A percentile compares a stretch with the other conserved stretches of the same genome.
Conservation (phyloP, 148 eudicot species). For the Chenopodium suecicum region DNA sequence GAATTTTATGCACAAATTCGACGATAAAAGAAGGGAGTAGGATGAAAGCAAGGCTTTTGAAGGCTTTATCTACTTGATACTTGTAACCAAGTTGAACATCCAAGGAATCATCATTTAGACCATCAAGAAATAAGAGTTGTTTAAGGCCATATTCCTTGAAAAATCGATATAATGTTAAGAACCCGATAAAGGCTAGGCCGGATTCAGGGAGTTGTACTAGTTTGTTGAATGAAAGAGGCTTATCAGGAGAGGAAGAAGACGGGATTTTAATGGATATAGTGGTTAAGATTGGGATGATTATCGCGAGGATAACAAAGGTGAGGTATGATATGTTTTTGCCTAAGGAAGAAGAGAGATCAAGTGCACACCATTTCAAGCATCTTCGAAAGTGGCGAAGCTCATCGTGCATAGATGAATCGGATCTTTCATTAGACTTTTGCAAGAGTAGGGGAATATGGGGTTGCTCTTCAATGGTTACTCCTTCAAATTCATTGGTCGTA, state of each 20-base stretch:
- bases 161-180: slow-evolving; percentile 19
- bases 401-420: slow-evolving; percentile 13
- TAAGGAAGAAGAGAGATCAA: slow-evolving; percentile 21
- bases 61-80: slow-evolving; percentile 21
- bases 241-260: slow-evolving; percentile 5
- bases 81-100: slow-evolving; percentile 26
- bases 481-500: slow-evolving; percentile 8
- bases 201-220: slow-evolving; percentile 24
- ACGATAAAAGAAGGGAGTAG: slow-evolving; percentile 20
- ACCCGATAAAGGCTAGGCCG: slow-evolving; percentile 17
- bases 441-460: slow-evolving; percentile 21
- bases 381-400: slow-evolving; percentile 20
- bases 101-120: slow-evolving; percentile 23
- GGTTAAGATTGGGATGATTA: background rate
- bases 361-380: slow-evolving; percentile 27
- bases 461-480: slow-evolving; percentile 11
- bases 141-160: slow-evolving; percentile 28
- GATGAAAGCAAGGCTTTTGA: slow-evolving; percentile 17
- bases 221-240: slow-evolving; percentile 24
- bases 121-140: slow-evolving; percentile 30
- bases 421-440: slow-evolving; percentile 13
- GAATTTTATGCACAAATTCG: slow-evolving; percentile 17
- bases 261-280: slow-evolving; percentile 14
- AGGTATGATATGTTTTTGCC: slow-evolving; percentile 22
- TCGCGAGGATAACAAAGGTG: slow-evolving; percentile 11